Evolutionary conservation across 2,329 filamentous ascomycete genomes (phyloP).

Genomic region (Colletotrichum cordylinicola): DNA sequence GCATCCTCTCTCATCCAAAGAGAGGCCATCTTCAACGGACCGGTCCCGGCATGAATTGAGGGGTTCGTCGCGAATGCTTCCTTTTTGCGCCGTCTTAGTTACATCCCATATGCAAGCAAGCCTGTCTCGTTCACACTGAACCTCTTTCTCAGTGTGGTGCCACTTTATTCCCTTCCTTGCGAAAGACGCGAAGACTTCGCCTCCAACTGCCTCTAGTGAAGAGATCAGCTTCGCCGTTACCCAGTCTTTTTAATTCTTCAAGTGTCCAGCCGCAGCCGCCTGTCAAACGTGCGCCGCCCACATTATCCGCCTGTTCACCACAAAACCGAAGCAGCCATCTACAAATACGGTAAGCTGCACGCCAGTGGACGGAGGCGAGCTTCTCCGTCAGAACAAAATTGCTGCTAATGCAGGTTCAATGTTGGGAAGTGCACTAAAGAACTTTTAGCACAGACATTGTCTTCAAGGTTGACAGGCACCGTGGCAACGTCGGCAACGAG

Average conservation of each 20-base stretch:
- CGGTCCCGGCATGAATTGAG: background rate
- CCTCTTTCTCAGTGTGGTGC: background rate
- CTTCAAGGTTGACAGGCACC: background rate
- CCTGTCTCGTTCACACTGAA: background rate
- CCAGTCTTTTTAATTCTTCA: background rate
- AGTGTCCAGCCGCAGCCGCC: background rate
- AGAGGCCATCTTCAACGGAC: background rate
- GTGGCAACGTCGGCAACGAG: background rate
- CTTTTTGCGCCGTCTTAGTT: background rate
- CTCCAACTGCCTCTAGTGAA: background rate
- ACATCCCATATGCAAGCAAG: background rate
- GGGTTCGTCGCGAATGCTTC: background rate
- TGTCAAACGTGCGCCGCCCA: conserved; percentile 2
- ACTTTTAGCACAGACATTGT: background rate
- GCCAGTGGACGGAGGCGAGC: background rate
- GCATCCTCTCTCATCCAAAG: background rate
- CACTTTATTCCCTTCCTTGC: background rate
- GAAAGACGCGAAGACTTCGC: background rate
- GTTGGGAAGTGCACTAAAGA: background rate
- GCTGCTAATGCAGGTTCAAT: background rate
- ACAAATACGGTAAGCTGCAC: background rate
- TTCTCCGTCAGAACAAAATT: background rate
- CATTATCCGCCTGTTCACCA: background rate
- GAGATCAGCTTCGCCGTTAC: background rate
- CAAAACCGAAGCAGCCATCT: background rate